phyloP scores from a whole-genome alignment of 2,329 filamentous ascomycete genomes.

The Chaetomiaceae sp. region DNA sequence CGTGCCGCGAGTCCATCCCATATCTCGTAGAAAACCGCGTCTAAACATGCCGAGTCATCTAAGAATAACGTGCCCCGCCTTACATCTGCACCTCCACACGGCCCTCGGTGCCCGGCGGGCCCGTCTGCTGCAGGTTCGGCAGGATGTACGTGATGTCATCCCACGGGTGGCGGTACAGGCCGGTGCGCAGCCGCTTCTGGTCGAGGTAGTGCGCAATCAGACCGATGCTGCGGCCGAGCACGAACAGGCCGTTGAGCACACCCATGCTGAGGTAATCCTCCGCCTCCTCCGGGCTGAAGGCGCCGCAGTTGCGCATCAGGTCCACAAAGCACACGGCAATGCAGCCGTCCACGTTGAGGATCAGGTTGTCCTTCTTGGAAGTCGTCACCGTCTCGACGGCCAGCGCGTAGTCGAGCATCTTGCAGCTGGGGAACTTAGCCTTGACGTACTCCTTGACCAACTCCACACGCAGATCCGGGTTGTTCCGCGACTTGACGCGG shows the following conservation, averaged over 20 bases:
- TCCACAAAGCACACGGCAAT: constrained; percentile 99
- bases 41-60: not conserved
- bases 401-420: constrained; percentile 97
- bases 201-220: constrained; percentile 99
- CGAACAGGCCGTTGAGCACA: constrained; percentile 98
- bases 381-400: constrained; percentile 97
- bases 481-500: constrained; percentile 99
- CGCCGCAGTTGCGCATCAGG: constrained; percentile 93
- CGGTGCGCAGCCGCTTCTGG: constrained; percentile 98
- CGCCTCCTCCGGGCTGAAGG: constrained; percentile 91
- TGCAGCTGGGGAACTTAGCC: constrained; percentile 95
- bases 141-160: constrained; percentile 96
- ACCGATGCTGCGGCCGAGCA: constrained; percentile 94
- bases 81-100: constrained; percentile 85
- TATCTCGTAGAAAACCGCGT: constrained; percentile 3
- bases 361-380: constrained; percentile 99
- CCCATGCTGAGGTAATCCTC: constrained; percentile 99
- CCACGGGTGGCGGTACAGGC: constrained; percentile 98
- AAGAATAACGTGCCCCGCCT: constrained; percentile 20
- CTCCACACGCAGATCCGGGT: constrained; percentile 98
- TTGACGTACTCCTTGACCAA: constrained; percentile 98
- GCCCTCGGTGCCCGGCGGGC: constrained; percentile 70
- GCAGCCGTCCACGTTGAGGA: constrained; percentile 97
- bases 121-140: constrained; percentile 68
- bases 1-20: constrained; percentile 4